Evolutionary conservation across 805 yeast genomes (phyloP).

Genomic region (Candida glaebosa): DNA sequence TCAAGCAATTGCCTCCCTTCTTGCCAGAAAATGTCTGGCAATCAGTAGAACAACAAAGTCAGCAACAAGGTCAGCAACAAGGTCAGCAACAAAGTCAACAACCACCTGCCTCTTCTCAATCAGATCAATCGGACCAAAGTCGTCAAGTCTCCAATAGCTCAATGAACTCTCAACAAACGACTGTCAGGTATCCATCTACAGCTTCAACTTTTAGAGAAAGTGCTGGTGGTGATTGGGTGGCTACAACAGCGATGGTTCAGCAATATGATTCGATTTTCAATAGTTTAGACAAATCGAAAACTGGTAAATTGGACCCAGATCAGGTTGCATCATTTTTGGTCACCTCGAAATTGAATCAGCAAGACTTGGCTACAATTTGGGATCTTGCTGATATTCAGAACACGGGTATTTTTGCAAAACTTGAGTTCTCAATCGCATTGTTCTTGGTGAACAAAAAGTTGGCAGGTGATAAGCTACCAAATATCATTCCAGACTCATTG

Average conservation of each 20-base stretch:
- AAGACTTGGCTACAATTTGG: conserved; percentile 86
- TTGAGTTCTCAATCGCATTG: conserved; percentile 92
- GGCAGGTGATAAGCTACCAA: conserved; percentile 76
- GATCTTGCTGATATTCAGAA: conserved; percentile 89
- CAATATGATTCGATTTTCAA: conserved; percentile 81
- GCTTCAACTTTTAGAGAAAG: conserved; percentile 11
- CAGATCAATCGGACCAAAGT: neutral
- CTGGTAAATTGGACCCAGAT: conserved; percentile 66
- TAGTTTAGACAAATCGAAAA: conserved; percentile 61
- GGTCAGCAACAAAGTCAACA: no score
- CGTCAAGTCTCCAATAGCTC: conserved; percentile 32
- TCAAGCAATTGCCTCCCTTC: conserved; percentile 52
- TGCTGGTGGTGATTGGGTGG: conserved; percentile 53
- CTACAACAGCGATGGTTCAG: conserved; percentile 63
- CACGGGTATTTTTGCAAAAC: conserved; percentile 72
- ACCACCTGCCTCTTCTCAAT: neutral
- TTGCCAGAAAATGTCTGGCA: conserved; percentile 40
- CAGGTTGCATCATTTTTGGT: conserved; percentile 86
- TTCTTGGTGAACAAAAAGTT: conserved; percentile 82
- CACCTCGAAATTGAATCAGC: conserved; percentile 83
- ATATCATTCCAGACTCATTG: conserved; percentile 67
- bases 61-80: conserved; percentile 5
- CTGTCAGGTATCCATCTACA: conserved; percentile 25
- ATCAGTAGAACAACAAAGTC: conserved; percentile 21
- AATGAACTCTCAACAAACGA: conserved; percentile 31